Percentiles rank a stretch among this genome's conserved stretches.
Evolutionary conservation across 257 asterid genomes (phyloP).

Genomic region (Dorcoceras hygrometricum): DNA sequence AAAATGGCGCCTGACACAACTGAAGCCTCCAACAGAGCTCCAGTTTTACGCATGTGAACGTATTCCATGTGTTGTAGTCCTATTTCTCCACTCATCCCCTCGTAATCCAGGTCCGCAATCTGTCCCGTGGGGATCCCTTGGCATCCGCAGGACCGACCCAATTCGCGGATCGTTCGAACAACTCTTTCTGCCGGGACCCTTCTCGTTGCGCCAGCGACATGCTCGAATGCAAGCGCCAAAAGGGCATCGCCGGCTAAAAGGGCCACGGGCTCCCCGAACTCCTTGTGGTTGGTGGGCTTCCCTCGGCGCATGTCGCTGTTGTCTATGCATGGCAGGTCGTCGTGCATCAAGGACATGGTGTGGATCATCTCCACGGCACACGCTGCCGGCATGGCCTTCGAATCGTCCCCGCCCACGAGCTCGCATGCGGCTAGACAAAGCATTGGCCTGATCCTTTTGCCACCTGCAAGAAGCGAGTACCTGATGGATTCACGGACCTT

Average conservation of each 20-base stretch:
- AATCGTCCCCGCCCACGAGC: conserved; percentile 50
- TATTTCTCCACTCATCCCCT: conserved; percentile 36
- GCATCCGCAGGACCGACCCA: conserved; percentile 44
- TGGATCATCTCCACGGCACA: conserved; percentile 71
- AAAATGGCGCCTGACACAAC: conserved; percentile 57
- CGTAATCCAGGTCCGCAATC: conserved; percentile 47
- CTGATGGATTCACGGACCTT: conserved; percentile 57
- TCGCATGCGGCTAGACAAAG: conserved; percentile 62
- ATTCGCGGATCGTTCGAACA: conserved; percentile 35
- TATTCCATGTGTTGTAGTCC: conserved; percentile 51
- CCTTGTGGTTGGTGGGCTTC: conserved; percentile 56
- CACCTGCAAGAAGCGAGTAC: conserved; percentile 68
- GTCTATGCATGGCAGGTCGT: conserved; percentile 72
- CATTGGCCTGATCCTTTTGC: conserved; percentile 57
- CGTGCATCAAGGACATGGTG: conserved; percentile 66
- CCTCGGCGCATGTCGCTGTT: conserved; percentile 59
- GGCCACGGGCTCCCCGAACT: conserved; percentile 49
- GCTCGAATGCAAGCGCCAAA: conserved; percentile 50
- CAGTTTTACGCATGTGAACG: conserved; percentile 60
- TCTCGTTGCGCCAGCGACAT: conserved; percentile 38
- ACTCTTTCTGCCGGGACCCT: conserved; percentile 35
- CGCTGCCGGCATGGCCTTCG: conserved; percentile 56
- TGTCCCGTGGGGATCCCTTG: conserved; percentile 59
- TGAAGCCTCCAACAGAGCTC: conserved; percentile 50
- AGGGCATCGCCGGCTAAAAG: conserved; percentile 60